Evolutionary conservation across 2,329 filamentous ascomycete genomes (phyloP).

Genomic region (Peltaster fructicola): DNA sequence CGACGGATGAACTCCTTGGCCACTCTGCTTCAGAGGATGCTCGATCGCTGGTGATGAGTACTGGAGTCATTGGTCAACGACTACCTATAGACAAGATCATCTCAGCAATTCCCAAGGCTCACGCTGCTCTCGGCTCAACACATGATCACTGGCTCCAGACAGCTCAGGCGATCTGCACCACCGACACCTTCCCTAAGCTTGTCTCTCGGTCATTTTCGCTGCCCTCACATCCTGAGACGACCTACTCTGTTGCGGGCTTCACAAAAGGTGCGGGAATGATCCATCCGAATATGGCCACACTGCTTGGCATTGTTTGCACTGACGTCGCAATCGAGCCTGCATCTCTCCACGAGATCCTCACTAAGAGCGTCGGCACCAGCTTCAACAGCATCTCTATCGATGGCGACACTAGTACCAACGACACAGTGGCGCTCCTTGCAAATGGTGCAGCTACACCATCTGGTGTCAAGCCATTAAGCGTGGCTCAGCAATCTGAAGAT

Average conservation of each 20-base stretch:
- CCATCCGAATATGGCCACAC: slow-evolving; percentile 95
- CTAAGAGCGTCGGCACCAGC: slow-evolving; percentile 57
- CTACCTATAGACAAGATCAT: slow-evolving; percentile 86
- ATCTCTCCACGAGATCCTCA: slow-evolving; percentile 53
- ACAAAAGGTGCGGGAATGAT: slow-evolving; percentile 99
- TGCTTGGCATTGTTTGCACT: slow-evolving; percentile 80
- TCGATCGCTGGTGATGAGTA: slow-evolving; percentile 90
- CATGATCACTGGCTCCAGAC: slow-evolving; percentile 77
- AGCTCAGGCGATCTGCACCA: slow-evolving; percentile 89
- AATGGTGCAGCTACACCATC: slow-evolving; percentile 57
- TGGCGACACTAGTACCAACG: slow-evolving; percentile 93
- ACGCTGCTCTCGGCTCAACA: slow-evolving; percentile 50
- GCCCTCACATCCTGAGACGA: slow-evolving; percentile 55
- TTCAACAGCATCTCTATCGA: slow-evolving; percentile 98
- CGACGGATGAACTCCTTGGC: slow-evolving; percentile 40
- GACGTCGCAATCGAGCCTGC: slow-evolving; percentile 61
- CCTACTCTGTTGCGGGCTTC: slow-evolving; percentile 81
- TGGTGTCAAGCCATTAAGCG: slow-evolving; percentile 3
- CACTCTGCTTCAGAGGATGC: slow-evolving; percentile 26
- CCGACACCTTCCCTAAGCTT: slow-evolving; percentile 95
- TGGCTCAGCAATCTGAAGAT: slow-evolving; percentile 24
- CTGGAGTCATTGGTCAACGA: slow-evolving; percentile 88
- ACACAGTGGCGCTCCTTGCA: slow-evolving; percentile 84
- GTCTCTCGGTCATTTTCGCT: slow-evolving; percentile 69
- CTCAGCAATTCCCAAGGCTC: slow-evolving; percentile 59